Evolutionary conservation across 768 basidiomycete genomes (phyloP).

Genomic region (Kwoniella dejecticola): DNA sequence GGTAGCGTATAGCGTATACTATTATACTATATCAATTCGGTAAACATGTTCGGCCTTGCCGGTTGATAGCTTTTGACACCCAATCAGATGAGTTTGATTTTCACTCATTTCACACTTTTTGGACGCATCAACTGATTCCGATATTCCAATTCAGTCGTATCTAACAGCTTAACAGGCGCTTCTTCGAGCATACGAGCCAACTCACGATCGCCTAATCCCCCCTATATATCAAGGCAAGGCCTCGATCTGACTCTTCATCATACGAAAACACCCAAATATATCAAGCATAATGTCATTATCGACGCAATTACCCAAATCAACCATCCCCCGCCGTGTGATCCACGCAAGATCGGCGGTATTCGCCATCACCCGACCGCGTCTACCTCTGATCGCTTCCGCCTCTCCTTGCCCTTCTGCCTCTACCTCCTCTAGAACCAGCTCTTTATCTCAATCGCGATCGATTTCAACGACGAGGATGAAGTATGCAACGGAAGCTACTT

Average conservation of each 20-base stretch:
- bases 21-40: background rate
- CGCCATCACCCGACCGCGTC: slow-evolving; percentile 19
- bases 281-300: slow-evolving; percentile 23
- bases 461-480: slow-evolving; percentile 14
- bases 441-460: background rate
- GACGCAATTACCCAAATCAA: slow-evolving; percentile 9
- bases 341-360: slow-evolving; percentile 10
- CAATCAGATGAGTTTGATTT: background rate
- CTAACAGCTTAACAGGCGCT: background rate
- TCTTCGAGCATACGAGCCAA: background rate
- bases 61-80: background rate
- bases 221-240: background rate
- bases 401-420: background rate
- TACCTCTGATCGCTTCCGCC: background rate
- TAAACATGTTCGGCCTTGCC: slow-evolving; percentile 6
- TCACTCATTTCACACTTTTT: background rate
- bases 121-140: background rate
- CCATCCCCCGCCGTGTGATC: slow-evolving; percentile 11
- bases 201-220: background rate
- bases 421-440: background rate
- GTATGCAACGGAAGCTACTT: slow-evolving; percentile 43
- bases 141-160: background rate
- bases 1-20: background rate
- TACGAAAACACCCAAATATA: background rate
- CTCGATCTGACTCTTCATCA: background rate